Conservation (phyloP, 2,329 filamentous ascomycete species). For the Sporothrix dimorphospora region DNA sequence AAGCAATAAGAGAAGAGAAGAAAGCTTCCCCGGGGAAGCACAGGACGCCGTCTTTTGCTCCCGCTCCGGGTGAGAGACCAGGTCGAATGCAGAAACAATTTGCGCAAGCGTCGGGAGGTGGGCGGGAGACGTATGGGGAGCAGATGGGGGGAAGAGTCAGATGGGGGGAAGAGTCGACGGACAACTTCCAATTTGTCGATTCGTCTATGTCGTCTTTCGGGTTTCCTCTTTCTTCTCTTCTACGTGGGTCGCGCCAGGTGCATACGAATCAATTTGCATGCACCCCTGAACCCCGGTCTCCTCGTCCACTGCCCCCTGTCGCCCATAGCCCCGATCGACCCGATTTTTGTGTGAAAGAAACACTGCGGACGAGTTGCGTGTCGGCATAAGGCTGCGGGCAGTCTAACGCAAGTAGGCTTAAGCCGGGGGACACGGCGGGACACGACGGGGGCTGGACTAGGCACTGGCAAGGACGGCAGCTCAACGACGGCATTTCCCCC, state of each 20-base stretch:
- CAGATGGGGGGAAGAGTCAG: background rate
- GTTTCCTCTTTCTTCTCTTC: background rate
- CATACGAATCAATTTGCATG: background rate
- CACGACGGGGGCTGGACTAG: too few species aligned
- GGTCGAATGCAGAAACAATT: background rate
- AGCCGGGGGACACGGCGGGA: background rate
- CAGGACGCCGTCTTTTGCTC: background rate
- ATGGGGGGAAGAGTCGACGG: background rate
- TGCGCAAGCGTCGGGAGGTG: background rate
- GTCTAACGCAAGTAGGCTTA: background rate
- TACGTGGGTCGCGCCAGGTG: background rate
- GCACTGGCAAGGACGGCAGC: background rate
- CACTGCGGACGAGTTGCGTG: background rate
- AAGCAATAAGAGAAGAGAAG: background rate
- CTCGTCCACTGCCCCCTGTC: background rate
- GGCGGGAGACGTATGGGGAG: constrained; percentile 2
- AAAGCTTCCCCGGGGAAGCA: background rate
- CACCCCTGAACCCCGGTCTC: background rate
- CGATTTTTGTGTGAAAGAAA: too few species aligned
- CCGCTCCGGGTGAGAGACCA: background rate
- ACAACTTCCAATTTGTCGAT: background rate
- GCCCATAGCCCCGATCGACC: background rate
- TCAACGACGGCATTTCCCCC: background rate
- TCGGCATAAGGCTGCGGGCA: constrained; percentile 1
- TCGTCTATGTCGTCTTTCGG: background rate